Percentiles rank a stretch among this genome's conserved stretches.
These are phyloP conservation scores for Saccharomyces mikatae DNA, from an alignment of 805 yeast genomes.

Conservation along the genomic window DNA sequence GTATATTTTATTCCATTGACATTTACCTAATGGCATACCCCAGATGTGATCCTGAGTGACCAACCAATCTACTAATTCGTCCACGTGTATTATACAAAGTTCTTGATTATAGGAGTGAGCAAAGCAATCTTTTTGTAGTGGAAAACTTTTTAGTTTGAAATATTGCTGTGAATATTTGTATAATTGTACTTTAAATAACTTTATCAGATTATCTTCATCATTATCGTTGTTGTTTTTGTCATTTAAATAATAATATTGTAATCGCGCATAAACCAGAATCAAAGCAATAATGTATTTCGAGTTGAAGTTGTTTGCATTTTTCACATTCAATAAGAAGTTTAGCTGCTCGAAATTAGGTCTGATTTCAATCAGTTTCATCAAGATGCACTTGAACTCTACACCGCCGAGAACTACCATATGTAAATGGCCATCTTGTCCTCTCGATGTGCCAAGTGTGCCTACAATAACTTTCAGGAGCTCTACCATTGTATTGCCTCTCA, in stretches of 20 bases:
- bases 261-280: slow-evolving; percentile 55
- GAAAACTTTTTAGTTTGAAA: slow-evolving; percentile 52
- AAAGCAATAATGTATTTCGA: slow-evolving; percentile 47
- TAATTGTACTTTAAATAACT: slow-evolving; percentile 41
- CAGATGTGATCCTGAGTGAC: slow-evolving; percentile 51
- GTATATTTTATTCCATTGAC: slow-evolving; percentile 26
- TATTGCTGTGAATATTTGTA: slow-evolving; percentile 57
- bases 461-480: slow-evolving; percentile 17
- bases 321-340: slow-evolving; percentile 4
- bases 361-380: slow-evolving; percentile 69
- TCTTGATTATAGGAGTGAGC: slow-evolving; percentile 14
- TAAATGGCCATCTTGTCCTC: slow-evolving; percentile 9
- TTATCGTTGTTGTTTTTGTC: not conserved
- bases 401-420: slow-evolving; percentile 23
- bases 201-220: slow-evolving; percentile 36
- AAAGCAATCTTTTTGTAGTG: slow-evolving; percentile 33
- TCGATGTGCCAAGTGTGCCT: slow-evolving; percentile 22
- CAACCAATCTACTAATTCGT: slow-evolving; percentile 63
- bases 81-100: slow-evolving; percentile 44
- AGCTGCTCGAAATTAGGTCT: slow-evolving; percentile 43
- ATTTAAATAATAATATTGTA: slow-evolving; percentile 27
- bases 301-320: slow-evolving; percentile 51
- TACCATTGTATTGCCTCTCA: slow-evolving; percentile 26
- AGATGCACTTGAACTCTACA: slow-evolving; percentile 43
- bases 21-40: slow-evolving; percentile 71